Conservation (phyloP, 2,329 filamentous ascomycete species). For the Cercospora berteroae region DNA sequence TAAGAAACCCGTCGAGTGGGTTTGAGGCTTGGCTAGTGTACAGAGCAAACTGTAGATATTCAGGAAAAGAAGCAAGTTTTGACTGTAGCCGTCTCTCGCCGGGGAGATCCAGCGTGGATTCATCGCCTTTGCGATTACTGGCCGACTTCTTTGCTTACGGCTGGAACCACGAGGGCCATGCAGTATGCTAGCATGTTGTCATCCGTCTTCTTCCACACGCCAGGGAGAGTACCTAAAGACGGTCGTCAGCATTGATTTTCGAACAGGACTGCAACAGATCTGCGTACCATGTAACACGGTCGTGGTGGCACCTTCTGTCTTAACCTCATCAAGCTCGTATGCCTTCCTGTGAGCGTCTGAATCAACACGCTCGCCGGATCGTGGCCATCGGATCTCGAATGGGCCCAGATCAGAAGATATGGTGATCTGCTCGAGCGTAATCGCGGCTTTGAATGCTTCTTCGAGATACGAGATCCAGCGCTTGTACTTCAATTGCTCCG, state of each 20-base stretch:
- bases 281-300: background rate
- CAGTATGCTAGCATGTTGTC: background rate
- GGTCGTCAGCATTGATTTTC: background rate
- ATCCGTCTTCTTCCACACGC: background rate
- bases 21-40: conserved; percentile 35
- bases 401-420: background rate
- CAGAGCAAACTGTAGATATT: background rate
- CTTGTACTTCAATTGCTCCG: background rate
- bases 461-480: conserved; percentile 10
- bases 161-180: background rate
- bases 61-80: background rate
- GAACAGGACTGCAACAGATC: background rate
- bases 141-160: background rate
- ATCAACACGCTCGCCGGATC: background rate
- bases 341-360: background rate
- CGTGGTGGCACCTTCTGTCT: no score
- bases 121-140: background rate
- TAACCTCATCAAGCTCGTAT: background rate
- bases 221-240: background rate
- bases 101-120: background rate
- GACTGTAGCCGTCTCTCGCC: background rate
- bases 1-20: conserved; percentile 62
- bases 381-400: conserved; percentile 3
- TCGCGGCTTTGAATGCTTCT: conserved; percentile 9
- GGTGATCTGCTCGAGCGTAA: conserved; percentile 14